phyloP scores from a whole-genome alignment of 2,329 filamentous ascomycete species.

The Rhexocercosporidium sp. region DNA sequence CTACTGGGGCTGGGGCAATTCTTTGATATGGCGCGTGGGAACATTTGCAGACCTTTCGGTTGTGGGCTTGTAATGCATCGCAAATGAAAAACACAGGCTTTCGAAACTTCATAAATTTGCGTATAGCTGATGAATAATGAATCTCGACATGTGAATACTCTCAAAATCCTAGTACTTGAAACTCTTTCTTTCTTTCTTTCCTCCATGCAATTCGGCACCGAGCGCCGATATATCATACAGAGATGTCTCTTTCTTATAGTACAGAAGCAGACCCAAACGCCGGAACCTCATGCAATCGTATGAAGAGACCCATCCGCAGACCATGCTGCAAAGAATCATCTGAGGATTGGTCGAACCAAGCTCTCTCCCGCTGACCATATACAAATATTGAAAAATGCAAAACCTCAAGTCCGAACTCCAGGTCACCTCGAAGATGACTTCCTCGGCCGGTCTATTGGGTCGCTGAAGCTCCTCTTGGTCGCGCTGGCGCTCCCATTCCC shows the following conservation, averaged over 20 bases:
- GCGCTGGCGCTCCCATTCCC: conserved; percentile 39
- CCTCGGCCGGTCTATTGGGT: conserved; percentile 33
- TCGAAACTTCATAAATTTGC: conserved; percentile 24
- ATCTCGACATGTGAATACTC: conserved; percentile 15
- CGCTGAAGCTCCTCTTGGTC: conserved; percentile 38
- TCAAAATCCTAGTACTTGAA: conserved; percentile 14
- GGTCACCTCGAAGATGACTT: conserved; percentile 37
- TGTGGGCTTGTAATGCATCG: conserved; percentile 41
- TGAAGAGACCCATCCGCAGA: conserved; percentile 30
- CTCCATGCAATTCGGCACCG: conserved; percentile 18
- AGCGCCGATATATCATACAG: conserved; percentile 34
- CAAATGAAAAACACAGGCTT: conserved; percentile 38
- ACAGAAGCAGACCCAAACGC: conserved; percentile 31
- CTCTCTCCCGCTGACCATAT: conserved; percentile 29
- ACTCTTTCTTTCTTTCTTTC: neutral
- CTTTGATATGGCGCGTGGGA: conserved; percentile 41
- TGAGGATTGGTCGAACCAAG: conserved; percentile 9
- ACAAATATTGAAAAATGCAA: conserved; percentile 30
- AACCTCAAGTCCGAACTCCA: conserved; percentile 17
- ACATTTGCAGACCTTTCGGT: conserved; percentile 40
- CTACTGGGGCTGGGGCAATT: conserved; percentile 28
- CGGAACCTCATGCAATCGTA: conserved; percentile 35
- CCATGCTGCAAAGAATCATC: conserved; percentile 29
- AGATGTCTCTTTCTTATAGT: conserved; percentile 27
- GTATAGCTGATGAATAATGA: conserved; percentile 12